phyloP scores from a whole-genome alignment of 2,329 filamentous ascomycete species.

The Penicillium corylophilum region DNA sequence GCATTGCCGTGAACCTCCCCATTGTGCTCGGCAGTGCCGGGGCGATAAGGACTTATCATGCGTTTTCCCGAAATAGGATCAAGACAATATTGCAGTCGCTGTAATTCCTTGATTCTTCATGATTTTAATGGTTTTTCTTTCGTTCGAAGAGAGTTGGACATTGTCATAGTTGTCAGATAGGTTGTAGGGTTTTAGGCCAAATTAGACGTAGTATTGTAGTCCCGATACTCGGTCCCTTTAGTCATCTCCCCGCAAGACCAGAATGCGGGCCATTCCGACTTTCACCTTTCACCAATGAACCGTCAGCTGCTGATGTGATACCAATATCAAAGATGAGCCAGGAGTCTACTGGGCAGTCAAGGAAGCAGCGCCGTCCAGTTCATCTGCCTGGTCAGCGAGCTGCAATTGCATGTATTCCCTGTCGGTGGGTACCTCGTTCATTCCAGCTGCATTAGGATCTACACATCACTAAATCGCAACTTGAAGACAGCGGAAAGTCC shows the following conservation, averaged over 20 bases:
- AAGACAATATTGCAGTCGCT: no score
- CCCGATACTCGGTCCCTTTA: neutral
- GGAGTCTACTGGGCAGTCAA: neutral
- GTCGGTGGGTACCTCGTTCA: neutral
- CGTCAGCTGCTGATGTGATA: neutral
- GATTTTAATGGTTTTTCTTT: no score
- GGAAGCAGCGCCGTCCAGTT: constrained; percentile 3
- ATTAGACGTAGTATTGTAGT: neutral
- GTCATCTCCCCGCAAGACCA: neutral
- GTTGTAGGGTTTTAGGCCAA: no score
- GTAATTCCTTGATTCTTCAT: no score
- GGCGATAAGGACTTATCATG: neutral
- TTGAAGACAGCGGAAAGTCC: constrained; percentile 2
- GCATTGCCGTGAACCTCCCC: neutral
- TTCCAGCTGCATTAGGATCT: no score
- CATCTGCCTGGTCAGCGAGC: constrained; percentile 3
- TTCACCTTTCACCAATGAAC: neutral
- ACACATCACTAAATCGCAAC: neutral
- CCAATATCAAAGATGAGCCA: neutral
- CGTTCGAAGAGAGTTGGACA: no score
- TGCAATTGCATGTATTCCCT: constrained; percentile 3
- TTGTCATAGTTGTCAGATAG: no score
- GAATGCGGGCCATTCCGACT: neutral
- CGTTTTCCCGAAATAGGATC: neutral
- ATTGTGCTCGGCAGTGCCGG: neutral